Evolutionary conservation across 441 rosid genomes (phyloP).

Genomic region (Biscutella laevigata): DNA sequence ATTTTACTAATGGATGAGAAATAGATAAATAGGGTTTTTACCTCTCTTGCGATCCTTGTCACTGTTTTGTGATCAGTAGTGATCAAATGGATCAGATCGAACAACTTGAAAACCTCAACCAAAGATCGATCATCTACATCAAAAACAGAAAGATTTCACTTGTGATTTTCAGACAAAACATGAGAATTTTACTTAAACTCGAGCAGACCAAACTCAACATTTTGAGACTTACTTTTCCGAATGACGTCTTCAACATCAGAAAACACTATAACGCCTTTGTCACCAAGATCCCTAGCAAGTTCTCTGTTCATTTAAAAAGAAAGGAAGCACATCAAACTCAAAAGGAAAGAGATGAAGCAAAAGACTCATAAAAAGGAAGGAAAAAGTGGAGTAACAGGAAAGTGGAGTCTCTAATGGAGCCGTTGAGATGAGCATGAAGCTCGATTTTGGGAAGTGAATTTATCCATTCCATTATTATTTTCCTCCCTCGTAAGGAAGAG

Average conservation of each 20-base stretch:
- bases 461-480: constrained; percentile 50
- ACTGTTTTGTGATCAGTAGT: constrained; percentile 83
- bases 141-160: background rate
- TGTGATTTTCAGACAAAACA: background rate
- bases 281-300: constrained; percentile 73
- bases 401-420: constrained; percentile 82
- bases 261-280: constrained; percentile 52
- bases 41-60: constrained; percentile 85
- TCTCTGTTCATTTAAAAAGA: constrained; percentile 39
- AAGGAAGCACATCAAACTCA: background rate
- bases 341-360: background rate
- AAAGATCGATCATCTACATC: constrained; percentile 63
- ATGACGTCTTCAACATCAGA: constrained; percentile 78
- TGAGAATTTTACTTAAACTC: background rate
- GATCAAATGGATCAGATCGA: constrained; percentile 76
- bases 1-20: background rate
- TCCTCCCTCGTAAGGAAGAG: constrained; percentile 1
- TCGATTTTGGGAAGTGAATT: constrained; percentile 73
- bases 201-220: background rate
- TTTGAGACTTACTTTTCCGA: constrained; percentile 61
- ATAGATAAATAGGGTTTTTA: constrained; percentile 20
- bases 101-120: constrained; percentile 83
- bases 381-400: constrained; percentile 42
- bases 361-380: background rate
- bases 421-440: constrained; percentile 96